phyloP scores from a whole-genome alignment of 2,329 filamentous ascomycete species.

The Colletotrichum magnum region DNA sequence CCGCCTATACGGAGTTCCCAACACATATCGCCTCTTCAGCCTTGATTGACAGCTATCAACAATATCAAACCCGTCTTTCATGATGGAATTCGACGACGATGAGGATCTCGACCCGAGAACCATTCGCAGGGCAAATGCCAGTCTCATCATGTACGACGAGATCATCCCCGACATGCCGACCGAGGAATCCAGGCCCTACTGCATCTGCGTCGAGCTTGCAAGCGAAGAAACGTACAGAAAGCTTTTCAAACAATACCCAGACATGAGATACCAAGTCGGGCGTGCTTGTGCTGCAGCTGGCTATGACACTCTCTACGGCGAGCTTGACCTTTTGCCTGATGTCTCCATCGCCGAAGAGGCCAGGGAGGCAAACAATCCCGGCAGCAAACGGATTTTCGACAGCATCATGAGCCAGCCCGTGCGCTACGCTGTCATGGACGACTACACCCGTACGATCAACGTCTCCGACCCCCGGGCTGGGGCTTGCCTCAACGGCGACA shows the following conservation, averaged over 20 bases:
- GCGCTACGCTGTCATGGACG: constrained; percentile 53
- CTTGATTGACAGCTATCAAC: too few species aligned
- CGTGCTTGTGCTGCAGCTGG: constrained; percentile 56
- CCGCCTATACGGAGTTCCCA: too few species aligned
- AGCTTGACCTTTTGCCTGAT: constrained; percentile 54
- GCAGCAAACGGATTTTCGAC: constrained; percentile 45
- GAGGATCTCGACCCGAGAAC: too few species aligned
- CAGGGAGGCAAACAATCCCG: constrained; percentile 43
- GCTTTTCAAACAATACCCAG: constrained; percentile 50
- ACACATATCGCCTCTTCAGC: too few species aligned
- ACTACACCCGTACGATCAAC: constrained; percentile 46
- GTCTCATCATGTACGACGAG: not conserved
- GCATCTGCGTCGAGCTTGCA: constrained; percentile 56
- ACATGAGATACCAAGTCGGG: constrained; percentile 54
- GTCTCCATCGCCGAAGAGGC: constrained; percentile 54
- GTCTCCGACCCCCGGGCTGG: not conserved
- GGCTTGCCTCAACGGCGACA: not conserved
- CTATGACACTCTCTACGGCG: constrained; percentile 51
- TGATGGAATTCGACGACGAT: too few species aligned
- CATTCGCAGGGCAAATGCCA: too few species aligned
- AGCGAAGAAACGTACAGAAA: constrained; percentile 53
- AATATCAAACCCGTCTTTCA: too few species aligned
- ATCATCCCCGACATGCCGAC: constrained; percentile 43
- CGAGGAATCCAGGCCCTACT: constrained; percentile 50
- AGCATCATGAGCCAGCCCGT: constrained; percentile 48